Evolutionary conservation across 202 grass and related monocot species (phyloP).

Genomic region (Miscanthus sacchariflorus): DNA sequence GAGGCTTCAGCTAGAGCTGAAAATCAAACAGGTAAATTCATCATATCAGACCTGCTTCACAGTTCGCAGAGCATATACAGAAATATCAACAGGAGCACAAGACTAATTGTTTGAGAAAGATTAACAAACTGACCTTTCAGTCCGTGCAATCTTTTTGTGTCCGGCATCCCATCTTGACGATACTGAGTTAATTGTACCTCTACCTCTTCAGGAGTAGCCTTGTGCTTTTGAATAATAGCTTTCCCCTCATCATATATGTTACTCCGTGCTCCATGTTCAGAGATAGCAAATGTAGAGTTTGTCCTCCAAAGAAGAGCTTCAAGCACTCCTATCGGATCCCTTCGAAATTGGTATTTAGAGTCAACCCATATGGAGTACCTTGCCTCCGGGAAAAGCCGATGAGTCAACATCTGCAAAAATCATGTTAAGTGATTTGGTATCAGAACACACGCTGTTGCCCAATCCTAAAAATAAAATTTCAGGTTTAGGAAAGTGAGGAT

Average conservation of each 20-base stretch:
- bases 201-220: conserved; percentile 93
- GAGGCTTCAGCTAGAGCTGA: conserved; percentile 93
- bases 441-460: conserved; percentile 5
- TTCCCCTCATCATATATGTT: conserved; percentile 93
- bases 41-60: conserved; percentile 10
- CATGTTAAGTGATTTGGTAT: conserved; percentile 32
- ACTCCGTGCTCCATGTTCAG: conserved; percentile 89
- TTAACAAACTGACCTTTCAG: conserved; percentile 70
- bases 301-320: conserved; percentile 92
- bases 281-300: conserved; percentile 89
- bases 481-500: not conserved
- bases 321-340: conserved; percentile 83
- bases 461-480: conserved; percentile 3
- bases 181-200: conserved; percentile 84
- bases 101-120: not conserved
- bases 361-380: conserved; percentile 98
- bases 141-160: conserved; percentile 70
- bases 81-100: not conserved
- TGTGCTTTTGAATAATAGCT: conserved; percentile 89
- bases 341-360: conserved; percentile 96
- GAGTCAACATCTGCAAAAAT: conserved; percentile 82
- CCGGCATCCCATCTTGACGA: conserved; percentile 70
- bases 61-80: not conserved
- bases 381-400: conserved; percentile 90
- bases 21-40: conserved; percentile 40